Evolutionary conservation across 495 filamentous ascomycete species (phyloP).

Genomic region (Lepraria neglecta): DNA sequence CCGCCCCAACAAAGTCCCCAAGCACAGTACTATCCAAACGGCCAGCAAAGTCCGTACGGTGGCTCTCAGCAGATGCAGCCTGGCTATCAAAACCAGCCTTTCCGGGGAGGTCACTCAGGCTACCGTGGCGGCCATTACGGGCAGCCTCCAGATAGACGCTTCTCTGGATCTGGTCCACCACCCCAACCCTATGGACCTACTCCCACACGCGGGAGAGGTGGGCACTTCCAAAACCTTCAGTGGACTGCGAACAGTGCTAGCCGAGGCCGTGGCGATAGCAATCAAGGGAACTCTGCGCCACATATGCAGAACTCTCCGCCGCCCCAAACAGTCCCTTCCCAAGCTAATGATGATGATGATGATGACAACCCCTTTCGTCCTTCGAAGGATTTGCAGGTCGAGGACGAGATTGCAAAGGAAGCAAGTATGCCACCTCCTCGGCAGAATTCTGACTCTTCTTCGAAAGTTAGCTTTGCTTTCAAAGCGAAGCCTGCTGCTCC

Average conservation of each 20-base stretch:
- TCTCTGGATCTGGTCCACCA: constrained; percentile 41
- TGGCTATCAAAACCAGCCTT: constrained; percentile 41
- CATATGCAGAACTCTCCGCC: constrained; percentile 32
- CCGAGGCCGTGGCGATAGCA: constrained; percentile 40
- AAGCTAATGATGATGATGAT: constrained; percentile 36
- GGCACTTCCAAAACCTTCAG: constrained; percentile 55
- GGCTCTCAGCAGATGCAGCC: constrained; percentile 48
- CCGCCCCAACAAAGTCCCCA: constrained; percentile 40
- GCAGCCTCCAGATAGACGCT: constrained; percentile 47
- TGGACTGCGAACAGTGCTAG: constrained; percentile 48
- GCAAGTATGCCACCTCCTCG: constrained; percentile 47
- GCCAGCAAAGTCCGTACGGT: constrained; percentile 47
- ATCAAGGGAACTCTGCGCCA: constrained; percentile 28
- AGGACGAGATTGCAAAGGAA: constrained; percentile 48
- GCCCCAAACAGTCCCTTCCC: constrained; percentile 26
- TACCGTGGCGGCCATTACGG: constrained; percentile 51
- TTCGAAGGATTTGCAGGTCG: constrained; percentile 57
- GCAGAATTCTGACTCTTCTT: constrained; percentile 46
- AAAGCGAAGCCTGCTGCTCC: constrained; percentile 62
- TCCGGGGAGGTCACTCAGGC: constrained; percentile 50
- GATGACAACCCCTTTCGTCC: constrained; percentile 56
- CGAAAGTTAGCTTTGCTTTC: constrained; percentile 74
- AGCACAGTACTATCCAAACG: constrained; percentile 50
- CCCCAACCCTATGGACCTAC: constrained; percentile 37
- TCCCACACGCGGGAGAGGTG: constrained; percentile 35